Conservation (phyloP, 129 eudicot genomes). For the Artemisia argyi region DNA sequence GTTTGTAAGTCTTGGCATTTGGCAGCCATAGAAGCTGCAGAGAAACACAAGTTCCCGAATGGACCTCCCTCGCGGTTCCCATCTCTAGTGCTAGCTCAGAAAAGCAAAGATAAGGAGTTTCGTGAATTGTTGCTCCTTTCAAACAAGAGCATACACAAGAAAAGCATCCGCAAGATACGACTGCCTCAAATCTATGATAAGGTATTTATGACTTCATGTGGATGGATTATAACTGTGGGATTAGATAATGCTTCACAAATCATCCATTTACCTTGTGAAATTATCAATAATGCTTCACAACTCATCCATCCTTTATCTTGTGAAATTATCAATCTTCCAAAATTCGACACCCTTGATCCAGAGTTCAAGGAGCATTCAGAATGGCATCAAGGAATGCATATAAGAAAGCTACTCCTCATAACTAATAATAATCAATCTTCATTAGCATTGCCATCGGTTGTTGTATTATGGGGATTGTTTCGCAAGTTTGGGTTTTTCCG, state of each 20-base stretch:
- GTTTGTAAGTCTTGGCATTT: not conserved
- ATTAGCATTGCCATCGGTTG: not conserved
- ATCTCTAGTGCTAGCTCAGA: not conserved
- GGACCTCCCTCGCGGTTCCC: constrained; percentile 4
- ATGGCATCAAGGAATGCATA: not conserved
- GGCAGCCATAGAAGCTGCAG: not conserved
- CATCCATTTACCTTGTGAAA: not conserved
- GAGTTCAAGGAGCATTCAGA: not conserved
- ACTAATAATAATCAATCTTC: not conserved
- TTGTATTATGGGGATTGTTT: not conserved
- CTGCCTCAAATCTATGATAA: not conserved
- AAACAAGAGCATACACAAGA: not conserved
- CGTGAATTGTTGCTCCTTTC: not conserved
- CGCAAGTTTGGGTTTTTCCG: not conserved
- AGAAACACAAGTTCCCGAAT: not conserved
- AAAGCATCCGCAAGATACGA: not conserved
- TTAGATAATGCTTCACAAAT: not conserved
- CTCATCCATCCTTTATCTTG: not conserved
- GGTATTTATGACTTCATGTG: not conserved
- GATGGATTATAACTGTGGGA: not conserved
- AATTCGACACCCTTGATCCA: not conserved
- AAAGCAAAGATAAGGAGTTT: not conserved
- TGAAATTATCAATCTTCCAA: not conserved
- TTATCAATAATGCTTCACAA: not conserved
- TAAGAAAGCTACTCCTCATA: not conserved